Percentiles rank a stretch among this genome's conserved stretches.
phyloP scores from a whole-genome alignment of 1,284 basidiomycete genomes.

The Tilletiopsis washingtonensis region DNA sequence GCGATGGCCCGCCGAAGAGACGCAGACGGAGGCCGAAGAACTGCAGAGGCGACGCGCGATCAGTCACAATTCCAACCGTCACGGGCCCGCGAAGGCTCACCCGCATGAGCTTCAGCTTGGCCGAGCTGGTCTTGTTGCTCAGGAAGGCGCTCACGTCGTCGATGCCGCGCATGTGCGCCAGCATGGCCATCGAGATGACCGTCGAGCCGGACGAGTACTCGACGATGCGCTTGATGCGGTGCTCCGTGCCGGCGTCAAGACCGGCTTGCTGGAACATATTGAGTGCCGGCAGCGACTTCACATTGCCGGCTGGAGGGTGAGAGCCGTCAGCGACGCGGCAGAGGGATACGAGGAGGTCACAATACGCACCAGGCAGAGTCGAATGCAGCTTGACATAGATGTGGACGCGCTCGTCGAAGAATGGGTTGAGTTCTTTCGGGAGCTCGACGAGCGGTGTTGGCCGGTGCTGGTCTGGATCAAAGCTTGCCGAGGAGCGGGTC shows the following conservation, averaged over 20 bases:
- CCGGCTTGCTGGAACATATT: background rate
- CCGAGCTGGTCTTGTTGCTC: constrained; percentile 22
- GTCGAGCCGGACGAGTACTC: constrained; percentile 27
- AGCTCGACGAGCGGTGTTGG: constrained; percentile 22
- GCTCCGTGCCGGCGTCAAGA: background rate
- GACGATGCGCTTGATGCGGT: background rate
- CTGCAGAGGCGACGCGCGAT: too few relatives aligned
- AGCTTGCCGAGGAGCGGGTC: too few relatives aligned
- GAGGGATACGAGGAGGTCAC: too few relatives aligned
- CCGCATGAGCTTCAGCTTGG: constrained; percentile 22
- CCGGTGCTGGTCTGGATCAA: constrained; percentile 22
- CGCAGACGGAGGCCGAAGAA: constrained; percentile 26
- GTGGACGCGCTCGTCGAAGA: constrained; percentile 13
- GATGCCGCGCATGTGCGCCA: constrained; percentile 20
- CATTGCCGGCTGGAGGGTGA: constrained; percentile 24
- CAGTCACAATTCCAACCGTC: too few relatives aligned
- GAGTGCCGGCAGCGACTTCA: constrained; percentile 22
- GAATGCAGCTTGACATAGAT: constrained; percentile 29
- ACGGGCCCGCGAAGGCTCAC: too few relatives aligned
- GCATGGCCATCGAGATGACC: constrained; percentile 24
- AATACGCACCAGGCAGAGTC: constrained; percentile 16
- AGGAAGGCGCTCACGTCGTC: constrained; percentile 15
- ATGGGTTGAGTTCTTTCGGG: constrained; percentile 19
- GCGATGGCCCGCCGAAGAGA: constrained; percentile 26
- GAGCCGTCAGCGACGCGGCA: too few relatives aligned